phyloP scores from a whole-genome alignment of 78 protist genomes.

The Creolimax fragrantissima region DNA sequence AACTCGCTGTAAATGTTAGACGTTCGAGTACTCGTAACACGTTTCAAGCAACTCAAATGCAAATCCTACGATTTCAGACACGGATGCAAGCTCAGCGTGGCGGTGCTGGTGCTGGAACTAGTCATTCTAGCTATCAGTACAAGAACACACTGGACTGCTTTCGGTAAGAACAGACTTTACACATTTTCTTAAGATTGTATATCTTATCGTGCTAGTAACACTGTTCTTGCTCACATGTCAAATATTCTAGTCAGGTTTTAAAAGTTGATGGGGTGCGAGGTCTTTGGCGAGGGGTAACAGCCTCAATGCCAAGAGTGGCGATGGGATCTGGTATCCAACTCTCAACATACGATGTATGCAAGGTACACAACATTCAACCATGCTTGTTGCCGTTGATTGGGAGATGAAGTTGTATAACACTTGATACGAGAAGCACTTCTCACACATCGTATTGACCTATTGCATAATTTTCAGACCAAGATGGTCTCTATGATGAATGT shows the following conservation, averaged over 20 bases:
- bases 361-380: not conserved
- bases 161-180: not conserved
- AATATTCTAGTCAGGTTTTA: not conserved
- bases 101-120: too few species aligned
- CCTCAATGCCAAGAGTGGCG: constrained; percentile 5
- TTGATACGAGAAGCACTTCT: too few species aligned
- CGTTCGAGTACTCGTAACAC: too few species aligned
- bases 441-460: too few species aligned
- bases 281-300: constrained; percentile 21
- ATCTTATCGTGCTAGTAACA: not conserved
- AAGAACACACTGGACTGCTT: not conserved
- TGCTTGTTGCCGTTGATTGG: too few species aligned
- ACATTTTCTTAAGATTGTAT: not conserved
- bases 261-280: constrained; percentile 3
- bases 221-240: too few species aligned
- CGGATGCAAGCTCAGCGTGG: not conserved
- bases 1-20: too few species aligned
- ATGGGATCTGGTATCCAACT: constrained; percentile 33
- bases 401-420: too few species aligned
- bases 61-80: too few species aligned
- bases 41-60: too few species aligned
- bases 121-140: constrained; percentile 20
- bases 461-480: too few species aligned
- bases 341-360: not conserved
- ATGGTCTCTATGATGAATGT: too few species aligned